phyloP scores from a whole-genome alignment of 73 alveolate species.

The Paramecium pentaurelia region DNA sequence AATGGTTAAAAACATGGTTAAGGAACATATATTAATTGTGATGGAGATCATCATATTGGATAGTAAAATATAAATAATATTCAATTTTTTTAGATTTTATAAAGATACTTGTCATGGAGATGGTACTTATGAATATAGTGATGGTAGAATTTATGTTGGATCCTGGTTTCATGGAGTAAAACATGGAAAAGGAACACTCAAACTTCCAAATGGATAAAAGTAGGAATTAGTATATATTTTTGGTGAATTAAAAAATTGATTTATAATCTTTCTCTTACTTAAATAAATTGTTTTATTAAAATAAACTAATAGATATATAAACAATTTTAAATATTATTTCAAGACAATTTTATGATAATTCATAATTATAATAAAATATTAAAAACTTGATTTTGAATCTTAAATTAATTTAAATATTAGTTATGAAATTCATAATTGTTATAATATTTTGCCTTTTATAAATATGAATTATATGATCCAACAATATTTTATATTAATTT shows the following conservation, averaged over 20 bases:
- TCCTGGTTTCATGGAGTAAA: constrained; percentile 67
- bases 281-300: too few relatives aligned
- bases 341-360: too few relatives aligned
- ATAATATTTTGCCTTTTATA: too few relatives aligned
- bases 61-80: background rate
- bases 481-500: too few relatives aligned
- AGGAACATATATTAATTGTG: constrained; percentile 42
- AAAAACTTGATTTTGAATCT: too few relatives aligned
- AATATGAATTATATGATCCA: too few relatives aligned
- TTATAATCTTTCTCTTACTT: background rate
- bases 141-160: constrained; percentile 77
- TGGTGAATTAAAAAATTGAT: background rate
- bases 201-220: constrained; percentile 70
- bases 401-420: too few relatives aligned
- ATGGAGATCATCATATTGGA: constrained; percentile 72
- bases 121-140: constrained; percentile 75
- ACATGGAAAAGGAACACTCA: constrained; percentile 72
- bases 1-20: constrained; percentile 70
- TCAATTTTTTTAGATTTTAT: background rate
- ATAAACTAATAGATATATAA: too few relatives aligned
- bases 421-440: too few relatives aligned
- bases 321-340: too few relatives aligned
- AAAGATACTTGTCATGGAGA: constrained; percentile 78
- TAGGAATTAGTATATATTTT: background rate
- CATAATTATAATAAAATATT: too few relatives aligned